Evolutionary conservation across 2,329 filamentous ascomycete species (phyloP), one percentile per base, ranked within the genome.

Genomic region (Hypoxylon sp.): DNA sequence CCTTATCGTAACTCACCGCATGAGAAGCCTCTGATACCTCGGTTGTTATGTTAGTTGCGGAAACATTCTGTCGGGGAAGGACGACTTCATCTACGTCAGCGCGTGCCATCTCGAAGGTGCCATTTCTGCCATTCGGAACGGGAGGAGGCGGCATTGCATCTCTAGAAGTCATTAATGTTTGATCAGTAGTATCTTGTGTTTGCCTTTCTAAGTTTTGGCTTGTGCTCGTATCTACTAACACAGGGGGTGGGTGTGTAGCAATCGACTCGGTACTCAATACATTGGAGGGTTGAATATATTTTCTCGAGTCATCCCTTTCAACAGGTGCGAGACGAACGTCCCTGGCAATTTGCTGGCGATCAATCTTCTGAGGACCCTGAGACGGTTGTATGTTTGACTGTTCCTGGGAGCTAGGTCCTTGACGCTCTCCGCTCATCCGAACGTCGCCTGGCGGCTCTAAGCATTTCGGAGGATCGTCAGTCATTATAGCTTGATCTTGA

Each of bases 91-190:
- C 17, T 26, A 19, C 10, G 26, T 55, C 59, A 39, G 22, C 44
- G n/a, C 22, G 24, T 47, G 37, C 5, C n/a, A 35, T 19, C 5
- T 42, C 13, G 14, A 39, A 19, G 29, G 48, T 19, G 46, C 22
- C 33, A 2, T 44, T 55, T 60, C 26, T 68, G 33, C 47, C 14
- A 46, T 17, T 14, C 39, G 77, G 76, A 13, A 76, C 46, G n/a
- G 75, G 74, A 31, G 77, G 77, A 24, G 77, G 77, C 13, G 77
- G 77, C 76, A 78, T 78, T 44, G 66, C 69, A 46, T 77, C 75
- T 67, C 70, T 73, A 10, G 77, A 78, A 63, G 70, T 52, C 19
- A 69, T 44, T 26, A 74, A 76, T 52, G 35, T 33, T 44, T 63
- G 62, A 46, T 72, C 73, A 33, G 58, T 61, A 9, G 59, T 48